Conservation (phyloP, 257 asterid species). For the Scutellaria minor region DNA sequence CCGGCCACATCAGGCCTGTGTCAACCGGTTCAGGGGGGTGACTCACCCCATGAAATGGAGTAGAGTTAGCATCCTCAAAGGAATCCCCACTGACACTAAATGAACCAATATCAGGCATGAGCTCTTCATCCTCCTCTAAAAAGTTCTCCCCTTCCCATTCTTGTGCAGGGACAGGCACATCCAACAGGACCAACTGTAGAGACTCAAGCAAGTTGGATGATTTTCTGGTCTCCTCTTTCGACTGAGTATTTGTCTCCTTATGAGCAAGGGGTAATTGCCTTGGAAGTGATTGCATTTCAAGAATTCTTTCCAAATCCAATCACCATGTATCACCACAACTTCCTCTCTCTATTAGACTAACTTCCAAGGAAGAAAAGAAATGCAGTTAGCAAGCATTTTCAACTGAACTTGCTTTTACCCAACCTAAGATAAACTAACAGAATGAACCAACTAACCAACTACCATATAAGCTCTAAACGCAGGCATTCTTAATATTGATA, state of each 20-base stretch:
- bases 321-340: constrained; percentile 53
- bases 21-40: constrained; percentile 87
- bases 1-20: constrained; percentile 65
- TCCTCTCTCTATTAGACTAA: constrained; percentile 20
- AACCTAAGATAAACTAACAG: constrained; percentile 14
- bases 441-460: constrained; percentile 3
- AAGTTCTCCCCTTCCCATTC: constrained; percentile 53
- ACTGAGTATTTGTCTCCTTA: constrained; percentile 38
- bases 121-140: constrained; percentile 50
- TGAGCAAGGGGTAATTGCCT: constrained; percentile 44
- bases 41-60: constrained; percentile 80
- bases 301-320: constrained; percentile 54
- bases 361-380: constrained; percentile 30
- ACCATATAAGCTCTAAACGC: background rate
- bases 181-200: constrained; percentile 45
- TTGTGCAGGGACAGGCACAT: constrained; percentile 40
- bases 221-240: constrained; percentile 43
- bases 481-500: constrained; percentile 7
- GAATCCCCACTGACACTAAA: constrained; percentile 51
- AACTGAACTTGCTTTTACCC: background rate
- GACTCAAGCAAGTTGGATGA: constrained; percentile 35
- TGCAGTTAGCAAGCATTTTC: constrained; percentile 18
- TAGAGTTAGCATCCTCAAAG: constrained; percentile 62
- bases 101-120: constrained; percentile 49
- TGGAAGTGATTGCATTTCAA: constrained; percentile 46